Percentiles rank a stretch among this genome's conserved stretches.
Conservation (phyloP, 768 basidiomycete genomes). For the Cystofilobasidium bisporidii region DNA sequence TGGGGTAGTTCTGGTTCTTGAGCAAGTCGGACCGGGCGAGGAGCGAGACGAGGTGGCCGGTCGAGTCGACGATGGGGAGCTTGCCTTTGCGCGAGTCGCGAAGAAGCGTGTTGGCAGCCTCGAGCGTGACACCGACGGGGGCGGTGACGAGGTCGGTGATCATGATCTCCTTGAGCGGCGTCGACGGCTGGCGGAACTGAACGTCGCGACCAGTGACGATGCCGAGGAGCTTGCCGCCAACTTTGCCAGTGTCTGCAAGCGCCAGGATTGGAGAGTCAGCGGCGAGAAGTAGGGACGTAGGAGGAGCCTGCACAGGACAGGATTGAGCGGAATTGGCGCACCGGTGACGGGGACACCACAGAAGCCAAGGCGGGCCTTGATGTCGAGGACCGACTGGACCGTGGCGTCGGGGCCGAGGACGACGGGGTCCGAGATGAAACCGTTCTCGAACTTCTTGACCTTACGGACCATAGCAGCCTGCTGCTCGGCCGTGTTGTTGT, state of each 20-base stretch:
- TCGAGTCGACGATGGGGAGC: slow-evolving; percentile 66
- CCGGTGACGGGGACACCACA: slow-evolving; percentile 96
- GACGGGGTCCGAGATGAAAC: slow-evolving; percentile 92
- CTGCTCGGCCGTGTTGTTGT: slow-evolving; percentile 62
- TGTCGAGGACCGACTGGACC: slow-evolving; percentile 83
- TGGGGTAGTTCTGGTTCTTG: slow-evolving; percentile 93
- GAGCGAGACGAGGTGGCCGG: slow-evolving; percentile 64
- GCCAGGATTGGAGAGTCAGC: too few relatives aligned
- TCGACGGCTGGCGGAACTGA: slow-evolving; percentile 68
- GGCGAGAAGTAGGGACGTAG: too few relatives aligned
- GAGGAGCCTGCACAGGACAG: too few relatives aligned
- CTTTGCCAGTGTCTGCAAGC: slow-evolving; percentile 65
- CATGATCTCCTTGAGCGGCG: slow-evolving; percentile 74
- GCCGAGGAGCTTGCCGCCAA: slow-evolving; percentile 87
- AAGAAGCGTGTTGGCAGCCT: slow-evolving; percentile 85
- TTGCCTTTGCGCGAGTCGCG: slow-evolving; percentile 97
- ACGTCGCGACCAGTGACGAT: slow-evolving; percentile 95
- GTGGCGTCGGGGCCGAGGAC: slow-evolving; percentile 66
- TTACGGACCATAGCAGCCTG: slow-evolving; percentile 97
- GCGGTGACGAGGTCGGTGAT: slow-evolving; percentile 80
- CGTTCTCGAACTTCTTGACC: slow-evolving; percentile 97
- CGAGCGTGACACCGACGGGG: slow-evolving; percentile 73
- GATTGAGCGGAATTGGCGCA: slow-evolving; percentile 44
- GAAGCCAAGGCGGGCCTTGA: slow-evolving; percentile 85
- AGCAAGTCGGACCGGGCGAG: slow-evolving; percentile 93